Evolutionary conservation across 768 basidiomycete species (phyloP).

Genomic region (Vararia minispora): DNA sequence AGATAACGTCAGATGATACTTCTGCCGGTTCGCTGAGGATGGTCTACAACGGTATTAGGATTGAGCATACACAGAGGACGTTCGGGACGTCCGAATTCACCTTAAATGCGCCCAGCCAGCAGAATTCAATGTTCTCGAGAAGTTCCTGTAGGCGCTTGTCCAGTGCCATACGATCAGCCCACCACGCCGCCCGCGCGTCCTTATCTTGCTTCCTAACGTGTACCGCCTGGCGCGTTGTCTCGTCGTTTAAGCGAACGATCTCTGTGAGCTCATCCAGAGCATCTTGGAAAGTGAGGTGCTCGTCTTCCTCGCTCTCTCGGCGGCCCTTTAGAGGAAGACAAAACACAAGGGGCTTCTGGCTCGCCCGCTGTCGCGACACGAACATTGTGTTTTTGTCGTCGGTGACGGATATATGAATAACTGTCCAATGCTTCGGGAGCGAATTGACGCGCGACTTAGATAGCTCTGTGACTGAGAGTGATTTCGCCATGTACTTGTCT

Average conservation of each 20-base stretch:
- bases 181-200: constrained; percentile 69
- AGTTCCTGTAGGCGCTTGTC: constrained; percentile 67
- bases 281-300: constrained; percentile 62
- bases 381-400: constrained; percentile 79
- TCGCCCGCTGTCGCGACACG: constrained; percentile 63
- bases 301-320: constrained; percentile 61
- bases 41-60: constrained; percentile 30
- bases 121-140: constrained; percentile 81
- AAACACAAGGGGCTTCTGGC: constrained; percentile 62
- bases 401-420: constrained; percentile 74
- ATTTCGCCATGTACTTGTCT: constrained; percentile 39
- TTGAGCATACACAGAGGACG: too few relatives aligned
- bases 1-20: constrained; percentile 33
- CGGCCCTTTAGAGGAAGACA: constrained; percentile 82
- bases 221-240: constrained; percentile 60
- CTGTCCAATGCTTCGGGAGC: constrained; percentile 72
- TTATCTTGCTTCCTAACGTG: constrained; percentile 57
- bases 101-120: constrained; percentile 98
- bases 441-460: constrained; percentile 28
- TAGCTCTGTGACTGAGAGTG: constrained; percentile 29
- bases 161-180: constrained; percentile 68
- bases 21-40: constrained; percentile 42
- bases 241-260: constrained; percentile 73
- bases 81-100: constrained; percentile 30
- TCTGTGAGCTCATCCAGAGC: constrained; percentile 65